Base-by-base conservation (phyloP, 805 yeast genomes). In the Metschnikowia colocasiae region DNA sequence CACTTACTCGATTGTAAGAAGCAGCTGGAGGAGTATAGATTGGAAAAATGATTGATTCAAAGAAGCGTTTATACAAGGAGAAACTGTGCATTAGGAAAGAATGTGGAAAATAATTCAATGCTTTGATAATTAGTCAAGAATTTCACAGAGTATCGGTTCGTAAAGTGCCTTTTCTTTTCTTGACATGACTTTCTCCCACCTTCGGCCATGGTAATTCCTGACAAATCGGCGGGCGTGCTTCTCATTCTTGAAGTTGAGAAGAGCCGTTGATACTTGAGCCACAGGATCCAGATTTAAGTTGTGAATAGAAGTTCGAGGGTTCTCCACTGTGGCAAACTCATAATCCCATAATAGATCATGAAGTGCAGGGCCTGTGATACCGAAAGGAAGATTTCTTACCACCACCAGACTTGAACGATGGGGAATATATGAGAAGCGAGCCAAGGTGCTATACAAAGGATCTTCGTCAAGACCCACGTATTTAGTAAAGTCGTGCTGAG, bases 1-100 rank as follows among this genome's bases (percentile, higher is more conserved):
- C 22, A 45, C 39, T 19, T 48, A 47, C 78, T 84, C 79, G 53
- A 62, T 87, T 15, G 73, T 81, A 1, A 69, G 87, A 43, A 87
- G 81, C 52, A 85, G 88, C 7, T 87, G 94, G 94, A 72, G 86
- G 16, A 40, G 27, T 8, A 70, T 81, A 50, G 79, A 73, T 19
- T 73, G 69, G 29, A 54, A 68, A 44, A 49, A 59, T 36, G 63
- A 57, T 31, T 52, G 30, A 47, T 12, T 7, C 10, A 18, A 25
- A 23, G 20, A 37, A 20, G 32, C 22, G 8, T 33, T 33, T 18
- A 18, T 12, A 18, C 20, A 18, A 18, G n/a, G n/a, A n/a, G 12
- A 13, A 33, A 33, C 23, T 15, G 36, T 5, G 22, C 36, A 18
- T 16, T 33, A 32, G 19, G 23, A 19, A 13, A 5, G 10, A 34